Base-by-base conservation (phyloP, 495 filamentous ascomycete genomes). In the Daldinia loculata region DNA sequence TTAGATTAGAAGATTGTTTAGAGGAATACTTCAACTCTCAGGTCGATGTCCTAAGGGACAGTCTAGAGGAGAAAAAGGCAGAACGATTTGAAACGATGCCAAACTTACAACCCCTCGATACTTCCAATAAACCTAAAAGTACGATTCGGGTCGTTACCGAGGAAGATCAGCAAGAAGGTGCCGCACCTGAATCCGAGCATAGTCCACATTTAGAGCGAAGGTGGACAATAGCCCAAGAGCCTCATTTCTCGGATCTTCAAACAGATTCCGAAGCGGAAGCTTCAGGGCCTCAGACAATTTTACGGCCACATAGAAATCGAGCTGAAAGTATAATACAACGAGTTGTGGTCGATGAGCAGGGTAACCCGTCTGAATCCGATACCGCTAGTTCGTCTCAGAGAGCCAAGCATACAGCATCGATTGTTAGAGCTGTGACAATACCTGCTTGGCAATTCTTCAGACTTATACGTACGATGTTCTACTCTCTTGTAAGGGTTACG, bases 381-480 rank as follows among this genome's bases (percentile, higher is more conserved):
- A 77, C 71, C 15, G 66, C 74, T 29, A 75, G 76, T 15, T 57
- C 84, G 19, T 71, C 80, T 9, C 76, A 80, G 51, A 79, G 77
- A 60, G 80, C 78, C 3, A 80, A 75, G 55, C 78, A 77, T 26
- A 83, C 79, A 43, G 81, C 80, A 9, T 86, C 80, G 61, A 83
- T 91, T 34, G 84, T 91, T 38, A 95, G 92, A 76, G 93, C 95
- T 75, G 91, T 98, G 14, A 88, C 95, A 76, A 97, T 99, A 85
- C 95, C 95, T 12, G 95, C 95, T 12, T 99, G 95, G 95, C 95
- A 97, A 74, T 98, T 99, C 74, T 98, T 97, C 79, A 92, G 89
- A 74, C 80, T 97, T 41, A 94, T 96, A 63, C 93, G 91, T 92
- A 80, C 69, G 89, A 81, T 53, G 22, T 68, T 27, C 39, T 32